A percentile compares a stretch with the other conserved stretches of the same genome.
These are phyloP conservation scores for Whalleya microplaca DNA, from an alignment of 2,329 filamentous ascomycete species.

Conservation along the genomic window DNA sequence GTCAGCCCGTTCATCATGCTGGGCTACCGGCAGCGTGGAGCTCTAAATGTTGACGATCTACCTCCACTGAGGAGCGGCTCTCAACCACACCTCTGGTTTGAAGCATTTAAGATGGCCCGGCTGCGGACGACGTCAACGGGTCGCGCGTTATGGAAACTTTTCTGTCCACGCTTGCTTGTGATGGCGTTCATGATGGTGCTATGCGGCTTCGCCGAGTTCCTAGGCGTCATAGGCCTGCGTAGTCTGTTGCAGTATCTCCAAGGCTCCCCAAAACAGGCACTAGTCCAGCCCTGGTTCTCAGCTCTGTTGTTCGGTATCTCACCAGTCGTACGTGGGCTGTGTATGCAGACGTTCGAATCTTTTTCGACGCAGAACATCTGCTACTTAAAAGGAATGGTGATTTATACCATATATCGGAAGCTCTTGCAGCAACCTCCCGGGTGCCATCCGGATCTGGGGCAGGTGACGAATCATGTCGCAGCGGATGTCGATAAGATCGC, in stretches of 20 bases:
- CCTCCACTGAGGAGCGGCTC: neutral
- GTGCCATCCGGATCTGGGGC: neutral
- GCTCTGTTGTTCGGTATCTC: neutral
- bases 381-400: neutral
- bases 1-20: neutral
- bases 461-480: slow-evolving; percentile 1
- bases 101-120: neutral
- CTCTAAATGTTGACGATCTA: neutral
- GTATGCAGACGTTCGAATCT: slow-evolving; percentile 4
- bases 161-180: neutral
- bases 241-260: neutral
- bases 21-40: neutral
- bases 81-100: neutral
- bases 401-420: slow-evolving; percentile 1
- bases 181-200: slow-evolving; percentile 3
- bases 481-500: slow-evolving; percentile 2
- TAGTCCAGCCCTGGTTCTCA: slow-evolving; percentile 2
- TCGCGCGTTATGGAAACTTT: neutral
- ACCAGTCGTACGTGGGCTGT: slow-evolving; percentile 1
- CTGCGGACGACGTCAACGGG: neutral
- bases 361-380: slow-evolving; percentile 4
- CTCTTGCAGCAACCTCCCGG: slow-evolving; percentile 1
- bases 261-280: neutral
- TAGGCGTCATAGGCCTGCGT: neutral
- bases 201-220: slow-evolving; percentile 1